phyloP scores from a whole-genome alignment of 306 rosid genomes.

The Macrotyloma uniflorum region DNA sequence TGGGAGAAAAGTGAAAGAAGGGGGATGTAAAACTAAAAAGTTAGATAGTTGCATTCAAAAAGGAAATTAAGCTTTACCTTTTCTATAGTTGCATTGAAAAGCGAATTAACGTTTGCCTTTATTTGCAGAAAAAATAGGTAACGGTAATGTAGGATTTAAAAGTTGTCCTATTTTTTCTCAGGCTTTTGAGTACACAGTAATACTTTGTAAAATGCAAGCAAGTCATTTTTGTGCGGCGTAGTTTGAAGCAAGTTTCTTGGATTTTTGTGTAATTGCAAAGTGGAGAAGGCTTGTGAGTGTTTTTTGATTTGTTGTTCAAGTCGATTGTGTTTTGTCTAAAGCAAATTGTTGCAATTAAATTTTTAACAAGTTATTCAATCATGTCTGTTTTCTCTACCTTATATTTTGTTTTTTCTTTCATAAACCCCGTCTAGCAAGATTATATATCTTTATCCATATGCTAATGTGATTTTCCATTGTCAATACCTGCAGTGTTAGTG shows the following conservation, averaged over 20 bases:
- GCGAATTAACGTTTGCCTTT: slow-evolving; percentile 25
- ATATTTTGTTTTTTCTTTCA: neutral
- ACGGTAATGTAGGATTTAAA: slow-evolving; percentile 37
- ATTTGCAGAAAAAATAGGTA: slow-evolving; percentile 26
- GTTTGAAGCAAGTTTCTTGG: slow-evolving; percentile 4
- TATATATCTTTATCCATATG: neutral
- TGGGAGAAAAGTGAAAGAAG: neutral
- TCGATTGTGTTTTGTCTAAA: neutral
- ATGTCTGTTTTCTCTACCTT: neutral
- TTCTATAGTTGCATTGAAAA: neutral
- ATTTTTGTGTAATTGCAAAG: slow-evolving; percentile 11
- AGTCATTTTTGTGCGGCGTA: neutral
- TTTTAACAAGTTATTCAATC: neutral
- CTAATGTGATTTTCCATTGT: slow-evolving; percentile 38
- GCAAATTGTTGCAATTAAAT: neutral
- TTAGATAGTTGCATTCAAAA: slow-evolving; percentile 25
- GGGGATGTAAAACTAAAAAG: slow-evolving; percentile 27
- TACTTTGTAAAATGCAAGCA: neutral
- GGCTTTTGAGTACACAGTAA: neutral
- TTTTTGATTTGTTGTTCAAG: neutral
- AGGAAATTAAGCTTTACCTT: slow-evolving; percentile 17
- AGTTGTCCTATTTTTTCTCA: slow-evolving; percentile 15
- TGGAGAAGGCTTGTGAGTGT: neutral
- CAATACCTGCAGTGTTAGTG: slow-evolving; percentile 71
- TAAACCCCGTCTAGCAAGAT: neutral